phyloP scores from a whole-genome alignment of 768 basidiomycete genomes.

The Pleurotus pulmonarius region DNA sequence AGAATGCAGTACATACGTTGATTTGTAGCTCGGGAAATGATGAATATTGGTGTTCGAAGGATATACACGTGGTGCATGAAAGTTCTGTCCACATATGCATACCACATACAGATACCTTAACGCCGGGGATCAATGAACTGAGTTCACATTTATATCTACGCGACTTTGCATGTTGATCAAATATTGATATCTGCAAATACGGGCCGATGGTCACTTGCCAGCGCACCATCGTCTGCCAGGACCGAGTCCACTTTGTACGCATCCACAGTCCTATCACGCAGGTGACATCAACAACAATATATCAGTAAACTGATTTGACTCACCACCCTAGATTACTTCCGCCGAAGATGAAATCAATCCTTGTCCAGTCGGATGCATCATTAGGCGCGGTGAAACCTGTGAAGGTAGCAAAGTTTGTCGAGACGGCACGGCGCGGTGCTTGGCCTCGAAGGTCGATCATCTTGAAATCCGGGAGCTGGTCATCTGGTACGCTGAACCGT shows the following conservation, averaged over 20 bases:
- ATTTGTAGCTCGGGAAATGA: too few species aligned
- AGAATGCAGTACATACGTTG: too few species aligned
- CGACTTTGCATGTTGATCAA: neutral
- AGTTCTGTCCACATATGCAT: too few species aligned
- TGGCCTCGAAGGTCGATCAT: constrained; percentile 41
- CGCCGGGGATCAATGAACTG: neutral
- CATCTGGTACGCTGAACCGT: constrained; percentile 31
- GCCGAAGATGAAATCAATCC: constrained; percentile 55
- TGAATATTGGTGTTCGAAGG: too few species aligned
- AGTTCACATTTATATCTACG: neutral
- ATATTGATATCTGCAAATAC: constrained; percentile 40
- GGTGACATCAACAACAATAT: neutral
- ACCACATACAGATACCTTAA: too few species aligned
- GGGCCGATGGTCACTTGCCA: constrained; percentile 56
- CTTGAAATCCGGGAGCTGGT: constrained; percentile 30
- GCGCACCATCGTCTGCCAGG: constrained; percentile 45
- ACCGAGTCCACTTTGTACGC: constrained; percentile 36
- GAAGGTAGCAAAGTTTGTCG: constrained; percentile 46
- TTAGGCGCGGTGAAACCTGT: constrained; percentile 44
- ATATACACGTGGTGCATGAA: too few species aligned
- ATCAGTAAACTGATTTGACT: constrained; percentile 13
- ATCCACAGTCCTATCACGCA: constrained; percentile 26
- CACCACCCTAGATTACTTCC: constrained; percentile 42
- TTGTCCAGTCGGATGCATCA: constrained; percentile 29
- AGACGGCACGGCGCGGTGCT: constrained; percentile 36